A percentile compares a stretch with the other conserved stretches of the same genome.
Evolutionary conservation across 1,284 basidiomycete genomes (phyloP).

Genomic region (Xerocomus amazonicus): DNA sequence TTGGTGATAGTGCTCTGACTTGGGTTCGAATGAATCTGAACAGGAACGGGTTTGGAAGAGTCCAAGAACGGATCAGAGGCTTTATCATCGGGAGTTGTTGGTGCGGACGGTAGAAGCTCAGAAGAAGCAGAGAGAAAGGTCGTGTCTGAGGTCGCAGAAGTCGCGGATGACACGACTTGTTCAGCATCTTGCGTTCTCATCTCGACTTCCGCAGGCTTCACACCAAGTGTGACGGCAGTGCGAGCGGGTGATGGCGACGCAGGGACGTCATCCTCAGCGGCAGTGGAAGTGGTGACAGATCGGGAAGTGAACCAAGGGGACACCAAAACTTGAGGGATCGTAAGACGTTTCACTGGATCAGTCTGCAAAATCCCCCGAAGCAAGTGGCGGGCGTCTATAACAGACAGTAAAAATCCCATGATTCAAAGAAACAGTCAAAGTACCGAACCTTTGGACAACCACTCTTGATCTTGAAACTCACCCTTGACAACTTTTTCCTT

Average conservation of each 20-base stretch:
- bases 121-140: constrained; percentile 55
- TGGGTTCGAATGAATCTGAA: constrained; percentile 41
- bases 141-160: constrained; percentile 47
- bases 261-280: constrained; percentile 13
- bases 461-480: constrained; percentile 89
- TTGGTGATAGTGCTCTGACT: constrained; percentile 51
- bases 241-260: constrained; percentile 30
- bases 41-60: constrained; percentile 22
- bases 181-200: constrained; percentile 40
- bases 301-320: constrained; percentile 85
- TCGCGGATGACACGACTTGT: constrained; percentile 37
- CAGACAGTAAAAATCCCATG: constrained; percentile 6
- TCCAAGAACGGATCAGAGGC: constrained; percentile 40
- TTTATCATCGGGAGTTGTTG: constrained; percentile 54
- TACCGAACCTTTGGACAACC: constrained; percentile 75
- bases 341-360: constrained; percentile 73
- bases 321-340: constrained; percentile 82
- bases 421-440: constrained; percentile 2
- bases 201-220: constrained; percentile 22
- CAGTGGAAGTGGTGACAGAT: constrained; percentile 38
- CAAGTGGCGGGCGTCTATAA: constrained; percentile 75
- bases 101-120: constrained; percentile 48
- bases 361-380: constrained; percentile 77
- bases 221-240: constrained; percentile 17
- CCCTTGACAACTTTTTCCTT: constrained; percentile 82